phyloP scores from a whole-genome alignment of 495 filamentous ascomycete genomes.

The Penicillium bovifimosum region DNA sequence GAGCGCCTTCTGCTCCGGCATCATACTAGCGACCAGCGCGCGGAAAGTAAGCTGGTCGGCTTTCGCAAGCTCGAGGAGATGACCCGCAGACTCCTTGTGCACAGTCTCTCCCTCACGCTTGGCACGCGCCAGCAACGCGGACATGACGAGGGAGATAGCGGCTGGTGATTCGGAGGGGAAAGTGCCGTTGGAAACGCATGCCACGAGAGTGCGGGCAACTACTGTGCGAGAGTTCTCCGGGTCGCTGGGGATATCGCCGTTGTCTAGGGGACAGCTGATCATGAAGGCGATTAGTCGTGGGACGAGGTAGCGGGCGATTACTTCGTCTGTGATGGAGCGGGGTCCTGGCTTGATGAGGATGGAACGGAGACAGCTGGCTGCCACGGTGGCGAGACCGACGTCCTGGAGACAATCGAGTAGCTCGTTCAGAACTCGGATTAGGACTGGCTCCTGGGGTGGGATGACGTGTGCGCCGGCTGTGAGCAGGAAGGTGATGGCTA shows the following conservation, averaged over 20 bases:
- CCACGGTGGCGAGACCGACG: slow-evolving; percentile 73
- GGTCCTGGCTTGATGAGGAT: slow-evolving; percentile 65
- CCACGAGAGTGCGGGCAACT: slow-evolving; percentile 65
- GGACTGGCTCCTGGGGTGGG: slow-evolving; percentile 63
- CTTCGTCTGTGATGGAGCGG: slow-evolving; percentile 63
- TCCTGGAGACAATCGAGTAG: slow-evolving; percentile 80
- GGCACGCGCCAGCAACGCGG: slow-evolving; percentile 72
- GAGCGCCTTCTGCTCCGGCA: slow-evolving; percentile 60
- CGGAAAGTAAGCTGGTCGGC: slow-evolving; percentile 68
- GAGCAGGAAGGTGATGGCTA: slow-evolving; percentile 82
- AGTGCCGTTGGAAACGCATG: slow-evolving; percentile 55
- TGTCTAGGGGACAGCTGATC: slow-evolving; percentile 53
- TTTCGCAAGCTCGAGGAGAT: slow-evolving; percentile 77
- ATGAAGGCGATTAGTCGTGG: slow-evolving; percentile 74
- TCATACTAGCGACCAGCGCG: slow-evolving; percentile 67
- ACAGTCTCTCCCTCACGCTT: slow-evolving; percentile 41
- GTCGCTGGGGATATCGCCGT: slow-evolving; percentile 52
- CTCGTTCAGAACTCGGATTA: slow-evolving; percentile 65
- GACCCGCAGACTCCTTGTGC: slow-evolving; percentile 64
- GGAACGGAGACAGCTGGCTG: slow-evolving; percentile 79
- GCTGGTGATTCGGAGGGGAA: slow-evolving; percentile 48
- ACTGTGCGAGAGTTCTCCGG: slow-evolving; percentile 65
- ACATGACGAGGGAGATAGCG: slow-evolving; percentile 69
- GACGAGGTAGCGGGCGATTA: slow-evolving; percentile 66
- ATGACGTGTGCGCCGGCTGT: slow-evolving; percentile 71